Percentiles rank a stretch among this genome's conserved stretches.
These are phyloP conservation scores for Lonicera japonica DNA, from an alignment of 129 eudicot genomes.

Conservation along the genomic window DNA sequence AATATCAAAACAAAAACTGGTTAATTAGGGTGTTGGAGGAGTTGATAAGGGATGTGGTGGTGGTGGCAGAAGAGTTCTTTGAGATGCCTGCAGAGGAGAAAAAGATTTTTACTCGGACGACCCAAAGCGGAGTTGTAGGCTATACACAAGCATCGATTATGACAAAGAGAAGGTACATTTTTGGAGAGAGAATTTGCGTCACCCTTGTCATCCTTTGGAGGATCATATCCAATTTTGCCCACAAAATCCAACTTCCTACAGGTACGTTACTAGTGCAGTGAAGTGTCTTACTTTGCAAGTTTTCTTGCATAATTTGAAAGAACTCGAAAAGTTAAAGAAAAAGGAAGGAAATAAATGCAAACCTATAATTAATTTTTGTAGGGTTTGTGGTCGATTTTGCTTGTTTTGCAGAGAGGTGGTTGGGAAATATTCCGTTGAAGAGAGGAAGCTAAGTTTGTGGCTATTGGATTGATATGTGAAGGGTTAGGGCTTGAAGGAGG, in stretches of 20 bases:
- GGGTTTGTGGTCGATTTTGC: not conserved
- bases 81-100: not conserved
- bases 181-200: conserved; percentile 22
- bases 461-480: conserved; percentile 8
- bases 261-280: conserved; percentile 13
- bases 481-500: conserved; percentile 13
- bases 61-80: conserved; percentile 5
- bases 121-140: not conserved
- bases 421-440: conserved; percentile 2
- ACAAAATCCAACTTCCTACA: conserved; percentile 4
- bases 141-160: conserved; percentile 12
- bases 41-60: not conserved
- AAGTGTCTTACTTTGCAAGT: no score
- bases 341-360: no score
- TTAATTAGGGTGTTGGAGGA: conserved; percentile 10
- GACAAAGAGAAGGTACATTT: conserved; percentile 16
- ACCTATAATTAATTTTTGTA: not conserved
- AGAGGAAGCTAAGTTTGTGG: conserved; percentile 4
- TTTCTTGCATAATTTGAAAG: no score
- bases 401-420: not conserved
- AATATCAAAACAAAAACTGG: not conserved
- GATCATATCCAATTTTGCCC: conserved; percentile 22
- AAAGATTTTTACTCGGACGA: not conserved
- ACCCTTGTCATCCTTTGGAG: conserved; percentile 19
- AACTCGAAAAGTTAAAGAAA: not conserved